Evolutionary conservation across 306 rosid genomes (phyloP).

Genomic region (Inga oerstediana): DNA sequence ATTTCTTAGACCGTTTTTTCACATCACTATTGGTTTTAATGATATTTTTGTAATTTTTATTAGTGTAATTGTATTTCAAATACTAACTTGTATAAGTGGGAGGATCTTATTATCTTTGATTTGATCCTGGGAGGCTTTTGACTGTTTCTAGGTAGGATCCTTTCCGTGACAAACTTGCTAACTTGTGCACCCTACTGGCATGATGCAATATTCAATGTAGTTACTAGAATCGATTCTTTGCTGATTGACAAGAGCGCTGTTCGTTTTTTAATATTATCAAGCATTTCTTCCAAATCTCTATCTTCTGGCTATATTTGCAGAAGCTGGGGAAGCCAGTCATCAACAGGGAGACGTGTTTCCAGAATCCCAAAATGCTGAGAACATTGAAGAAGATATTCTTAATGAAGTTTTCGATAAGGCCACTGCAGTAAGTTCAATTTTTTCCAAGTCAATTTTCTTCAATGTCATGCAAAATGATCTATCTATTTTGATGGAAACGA

Average conservation of each 20-base stretch:
- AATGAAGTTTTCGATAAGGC: constrained; percentile 58
- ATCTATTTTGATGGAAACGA: constrained; percentile 12
- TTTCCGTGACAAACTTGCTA: neutral
- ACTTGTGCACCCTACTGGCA: neutral
- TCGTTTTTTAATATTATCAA: neutral
- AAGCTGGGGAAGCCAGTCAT: constrained; percentile 44
- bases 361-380: constrained; percentile 50
- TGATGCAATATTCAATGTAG: neutral
- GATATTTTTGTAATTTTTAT: neutral
- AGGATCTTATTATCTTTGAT: constrained; percentile 4
- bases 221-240: neutral
- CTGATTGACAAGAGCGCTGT: neutral
- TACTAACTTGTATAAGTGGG: neutral
- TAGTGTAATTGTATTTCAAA: neutral
- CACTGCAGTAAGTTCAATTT: constrained; percentile 60
- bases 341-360: constrained; percentile 46
- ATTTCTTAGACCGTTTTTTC: neutral
- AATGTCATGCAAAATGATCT: constrained; percentile 4
- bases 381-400: constrained; percentile 60
- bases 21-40: neutral
- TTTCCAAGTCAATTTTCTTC: constrained; percentile 18
- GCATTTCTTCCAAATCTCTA: constrained; percentile 1
- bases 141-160: neutral
- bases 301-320: constrained; percentile 43
- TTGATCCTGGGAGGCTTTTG: constrained; percentile 4